These are phyloP conservation scores for Botrytis medusae DNA, from an alignment of 2,329 filamentous ascomycete species.

Conservation along the genomic window DNA sequence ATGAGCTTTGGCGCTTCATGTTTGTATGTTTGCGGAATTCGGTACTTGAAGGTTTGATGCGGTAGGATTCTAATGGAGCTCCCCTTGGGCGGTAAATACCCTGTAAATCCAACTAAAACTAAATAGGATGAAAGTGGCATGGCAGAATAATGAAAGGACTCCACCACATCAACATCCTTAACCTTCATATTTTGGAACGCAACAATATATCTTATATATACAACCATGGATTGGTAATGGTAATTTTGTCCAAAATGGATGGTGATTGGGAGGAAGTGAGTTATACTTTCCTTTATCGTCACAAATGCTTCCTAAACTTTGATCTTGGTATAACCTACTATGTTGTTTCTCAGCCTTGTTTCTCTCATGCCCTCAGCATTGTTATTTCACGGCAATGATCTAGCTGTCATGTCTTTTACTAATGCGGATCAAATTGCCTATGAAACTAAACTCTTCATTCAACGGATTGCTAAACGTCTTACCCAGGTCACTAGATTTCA, in stretches of 20 bases:
- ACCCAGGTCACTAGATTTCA: slow-evolving; percentile 75
- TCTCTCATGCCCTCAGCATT: neutral
- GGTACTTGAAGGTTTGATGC: neutral
- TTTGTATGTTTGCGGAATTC: neutral
- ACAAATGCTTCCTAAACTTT: neutral
- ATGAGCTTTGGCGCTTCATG: neutral
- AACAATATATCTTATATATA: slow-evolving; percentile 16
- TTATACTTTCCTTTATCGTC: slow-evolving; percentile 29
- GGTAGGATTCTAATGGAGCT: neutral
- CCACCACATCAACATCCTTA: slow-evolving; percentile 1
- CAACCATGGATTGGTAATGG: slow-evolving; percentile 21
- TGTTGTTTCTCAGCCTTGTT: slow-evolving; percentile 18
- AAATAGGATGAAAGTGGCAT: slow-evolving; percentile 10
- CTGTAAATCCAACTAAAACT: neutral
- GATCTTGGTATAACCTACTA: neutral
- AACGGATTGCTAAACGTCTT: slow-evolving; percentile 25
- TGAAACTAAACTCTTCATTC: neutral
- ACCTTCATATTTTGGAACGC: slow-evolving; percentile 1
- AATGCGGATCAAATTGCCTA: neutral
- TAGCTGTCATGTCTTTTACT: neutral
- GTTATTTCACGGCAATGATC: slow-evolving; percentile 6
- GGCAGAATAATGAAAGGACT: slow-evolving; percentile 18
- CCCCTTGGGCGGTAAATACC: slow-evolving; percentile 10
- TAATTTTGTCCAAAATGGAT: slow-evolving; percentile 50
- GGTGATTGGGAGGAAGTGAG: slow-evolving; percentile 68